Evolutionary conservation across 2,329 filamentous ascomycete genomes (phyloP), one percentile per base, ranked within the genome.

Genomic region (Talaromyces sp.): DNA sequence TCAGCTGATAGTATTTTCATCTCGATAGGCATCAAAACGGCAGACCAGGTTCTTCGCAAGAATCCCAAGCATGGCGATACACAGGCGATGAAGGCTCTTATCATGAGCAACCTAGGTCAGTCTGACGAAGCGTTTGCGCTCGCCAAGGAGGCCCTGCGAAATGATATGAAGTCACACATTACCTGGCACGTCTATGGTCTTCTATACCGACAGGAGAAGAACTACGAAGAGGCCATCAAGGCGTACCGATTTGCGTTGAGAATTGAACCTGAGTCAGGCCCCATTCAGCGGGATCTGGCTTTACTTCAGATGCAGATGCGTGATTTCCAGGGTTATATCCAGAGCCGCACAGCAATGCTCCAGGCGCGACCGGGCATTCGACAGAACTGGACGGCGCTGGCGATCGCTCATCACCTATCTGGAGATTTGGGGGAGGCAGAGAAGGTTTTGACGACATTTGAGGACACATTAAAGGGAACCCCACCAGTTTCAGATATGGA

Each of bases 161-260:
- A 92, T 67, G 92, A 97, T 73, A 97, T 99, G 92, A 97, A 95
- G 79, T 97, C 92, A 67, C 93, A 97, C 76, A 92, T 99, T 67
- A 97, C 92, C 81, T 99, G 94, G 94, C 95, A 99, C 75, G 94
- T 99, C 56, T 99, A 97, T 73, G 94, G 95, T 29, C 77, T 99
- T 63, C 82, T 99, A 46, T 97, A 96, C 77, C 87, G 93, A 47
- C 88, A 90, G 44, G 88, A 89, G 70, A 97, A 97, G 82, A 97
- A 99, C 76, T 97, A 95, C 66, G 94, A 97, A 73, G 94, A 97
- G 77, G 93, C 95, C 9, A 97, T 97, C 78, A 97, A 97, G 81
- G 95, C 94, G 53, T 99, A 99, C 81, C 95, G 96, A 72, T 96
- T 96, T 74, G 94, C 94, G 14, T 79, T 99, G 64, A 87, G 86